Evolutionary conservation across 257 asterid genomes (phyloP).

Genomic region (Dorcoceras hygrometricum): DNA sequence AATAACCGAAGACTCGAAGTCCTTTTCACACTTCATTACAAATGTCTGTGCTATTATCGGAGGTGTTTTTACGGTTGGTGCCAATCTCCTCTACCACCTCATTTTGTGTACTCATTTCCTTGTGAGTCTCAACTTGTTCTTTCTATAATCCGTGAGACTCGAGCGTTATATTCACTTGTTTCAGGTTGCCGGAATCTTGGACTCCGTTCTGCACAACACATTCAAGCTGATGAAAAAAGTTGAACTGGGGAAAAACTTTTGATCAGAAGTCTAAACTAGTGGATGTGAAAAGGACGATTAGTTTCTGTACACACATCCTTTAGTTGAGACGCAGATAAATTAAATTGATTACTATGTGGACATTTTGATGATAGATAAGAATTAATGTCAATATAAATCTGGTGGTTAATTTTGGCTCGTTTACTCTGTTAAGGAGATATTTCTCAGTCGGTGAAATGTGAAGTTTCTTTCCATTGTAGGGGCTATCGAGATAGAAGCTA

Average conservation of each 20-base stretch:
- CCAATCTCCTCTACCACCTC: constrained; percentile 6
- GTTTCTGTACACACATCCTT: constrained; percentile 22
- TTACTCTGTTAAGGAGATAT: not conserved
- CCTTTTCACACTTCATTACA: constrained; percentile 81
- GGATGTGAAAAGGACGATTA: constrained; percentile 19
- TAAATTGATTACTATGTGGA: constrained; percentile 19
- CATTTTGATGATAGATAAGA: constrained; percentile 5
- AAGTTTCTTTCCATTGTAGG: not conserved
- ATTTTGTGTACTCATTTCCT: not conserved
- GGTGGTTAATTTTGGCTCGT: not conserved
- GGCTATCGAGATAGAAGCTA: not conserved
- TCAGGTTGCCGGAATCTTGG: constrained; percentile 96
- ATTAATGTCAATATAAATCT: constrained; percentile 15
- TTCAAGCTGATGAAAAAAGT: constrained; percentile 68
- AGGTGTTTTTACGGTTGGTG: constrained; percentile 86
- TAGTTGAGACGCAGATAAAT: constrained; percentile 27
- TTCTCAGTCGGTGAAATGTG: not conserved
- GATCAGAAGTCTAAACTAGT: constrained; percentile 31
- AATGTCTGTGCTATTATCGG: constrained; percentile 87
- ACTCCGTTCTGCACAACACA: constrained; percentile 68
- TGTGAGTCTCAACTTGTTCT: not conserved
- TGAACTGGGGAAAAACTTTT: constrained; percentile 81
- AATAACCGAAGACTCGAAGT: constrained; percentile 67
- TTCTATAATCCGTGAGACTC: not conserved
- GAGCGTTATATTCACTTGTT: constrained; percentile 21